A percentile compares a stretch with the other conserved stretches of the same genome.
These are phyloP conservation scores for Fraxinus anomala DNA, from an alignment of 257 asterid genomes.

Conservation along the genomic window DNA sequence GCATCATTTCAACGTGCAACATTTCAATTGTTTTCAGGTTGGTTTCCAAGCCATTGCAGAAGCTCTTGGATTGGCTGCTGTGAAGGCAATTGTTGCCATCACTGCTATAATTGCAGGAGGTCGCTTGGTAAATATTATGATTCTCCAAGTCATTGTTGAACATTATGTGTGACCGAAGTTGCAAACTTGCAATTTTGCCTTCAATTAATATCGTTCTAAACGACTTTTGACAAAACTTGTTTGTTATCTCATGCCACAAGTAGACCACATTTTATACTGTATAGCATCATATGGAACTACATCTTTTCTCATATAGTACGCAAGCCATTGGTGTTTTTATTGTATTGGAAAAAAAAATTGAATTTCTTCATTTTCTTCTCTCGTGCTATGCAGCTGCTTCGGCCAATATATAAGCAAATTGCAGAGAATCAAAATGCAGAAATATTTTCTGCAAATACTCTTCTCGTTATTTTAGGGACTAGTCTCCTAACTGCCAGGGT, in stretches of 20 bases:
- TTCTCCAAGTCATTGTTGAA: slow-evolving; percentile 28
- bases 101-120: slow-evolving; percentile 98
- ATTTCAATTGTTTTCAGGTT: slow-evolving; percentile 50
- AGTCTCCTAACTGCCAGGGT: slow-evolving; percentile 99
- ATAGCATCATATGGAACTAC: neutral
- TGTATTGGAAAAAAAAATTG: neutral
- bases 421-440: slow-evolving; percentile 99
- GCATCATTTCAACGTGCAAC: slow-evolving; percentile 20
- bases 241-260: neutral
- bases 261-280: neutral
- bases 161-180: slow-evolving; percentile 22
- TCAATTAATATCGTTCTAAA: slow-evolving; percentile 18
- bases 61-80: slow-evolving; percentile 99
- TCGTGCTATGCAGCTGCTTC: slow-evolving; percentile 63
- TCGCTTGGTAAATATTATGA: slow-evolving; percentile 59
- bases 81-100: slow-evolving; percentile 94
- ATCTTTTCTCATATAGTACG: neutral
- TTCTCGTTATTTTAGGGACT: slow-evolving; percentile 93
- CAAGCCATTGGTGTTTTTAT: neutral
- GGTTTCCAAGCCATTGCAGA: slow-evolving; percentile 98
- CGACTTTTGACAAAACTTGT: neutral
- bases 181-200: slow-evolving; percentile 21
- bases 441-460: slow-evolving; percentile 97
- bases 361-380: slow-evolving; percentile 18
- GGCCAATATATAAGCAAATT: slow-evolving; percentile 95